Evolutionary conservation across 2,329 filamentous ascomycete species (phyloP), one percentile per base, ranked within the genome.

Genomic region (Aspergillus intermedius): DNA sequence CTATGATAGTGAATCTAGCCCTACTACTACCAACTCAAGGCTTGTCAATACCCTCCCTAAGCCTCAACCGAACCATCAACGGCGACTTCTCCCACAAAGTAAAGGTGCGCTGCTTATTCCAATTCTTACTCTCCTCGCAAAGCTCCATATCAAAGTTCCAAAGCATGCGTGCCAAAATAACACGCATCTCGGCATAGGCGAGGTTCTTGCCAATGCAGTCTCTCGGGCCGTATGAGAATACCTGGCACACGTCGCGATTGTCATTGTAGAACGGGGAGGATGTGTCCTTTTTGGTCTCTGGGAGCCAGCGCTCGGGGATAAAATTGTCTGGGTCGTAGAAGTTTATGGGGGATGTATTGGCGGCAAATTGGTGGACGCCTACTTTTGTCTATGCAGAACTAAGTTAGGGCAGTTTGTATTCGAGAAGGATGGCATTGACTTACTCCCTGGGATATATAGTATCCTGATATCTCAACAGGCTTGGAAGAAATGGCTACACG

Each of bases 151-250:
- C 76, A 54, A 77, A 79, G 46, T 72, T 74, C 60, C 65, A 78
- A 0, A 79, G 49, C 8, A 79, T 52, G 3, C 70, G 68, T 0
- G 72, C 68, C 5, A 79, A 56, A 32, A 78, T 72, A 3, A 77
- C 55, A 2, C 76, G 65, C 65, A 78, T 74, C 55, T 79, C 76
- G 12, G 71, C 61, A 42, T 74, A 75, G 0, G 74, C 74, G 34
- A 79, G 59, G 41, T 77, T 76, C 50, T 64, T 66, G 1, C 76
- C 76, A 12, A 79, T 67, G 52, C 76, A 79, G 46, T 76, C 75
- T 1, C 76, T 64, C 4, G 75, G 71, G 0, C 76, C 75, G 1
- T 74, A 41, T 0, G 68, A 70, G 50, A 79, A 78, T 0, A 77
- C 73, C 58, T 78, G 73, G 34, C 75, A 62, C 0, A 68, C 68